A percentile compares a stretch with the other conserved stretches of the same genome.
Conservation (phyloP, 495 filamentous ascomycete species). For the Annulohypoxylon stygium region DNA sequence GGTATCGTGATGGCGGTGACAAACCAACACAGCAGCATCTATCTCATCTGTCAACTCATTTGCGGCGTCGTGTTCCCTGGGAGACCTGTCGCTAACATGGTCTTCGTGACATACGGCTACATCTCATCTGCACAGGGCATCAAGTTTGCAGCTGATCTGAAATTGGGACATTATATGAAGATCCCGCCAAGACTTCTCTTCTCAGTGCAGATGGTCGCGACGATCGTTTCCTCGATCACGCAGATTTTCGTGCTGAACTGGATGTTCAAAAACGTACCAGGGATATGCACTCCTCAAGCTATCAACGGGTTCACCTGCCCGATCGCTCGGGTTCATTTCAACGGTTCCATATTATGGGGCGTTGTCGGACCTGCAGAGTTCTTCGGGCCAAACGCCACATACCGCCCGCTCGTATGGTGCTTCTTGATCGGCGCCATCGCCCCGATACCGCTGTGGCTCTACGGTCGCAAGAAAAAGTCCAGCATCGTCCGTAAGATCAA, state of each 20-base stretch:
- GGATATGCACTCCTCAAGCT: slow-evolving; percentile 80
- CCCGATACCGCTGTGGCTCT: slow-evolving; percentile 75
- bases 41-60: slow-evolving; percentile 85
- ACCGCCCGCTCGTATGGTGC: slow-evolving; percentile 79
- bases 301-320: slow-evolving; percentile 91
- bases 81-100: slow-evolving; percentile 87
- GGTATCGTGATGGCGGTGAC: slow-evolving; percentile 90
- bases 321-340: slow-evolving; percentile 89
- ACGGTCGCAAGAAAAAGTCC: slow-evolving; percentile 63
- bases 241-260: slow-evolving; percentile 88
- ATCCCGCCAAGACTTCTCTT: slow-evolving; percentile 87
- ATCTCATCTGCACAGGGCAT: slow-evolving; percentile 86
- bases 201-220: slow-evolving; percentile 83
- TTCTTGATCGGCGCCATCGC: slow-evolving; percentile 79
- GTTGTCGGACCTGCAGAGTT: slow-evolving; percentile 83
- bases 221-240: slow-evolving; percentile 79
- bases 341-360: slow-evolving; percentile 89
- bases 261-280: slow-evolving; percentile 84
- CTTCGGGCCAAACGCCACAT: slow-evolving; percentile 79
- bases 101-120: slow-evolving; percentile 87
- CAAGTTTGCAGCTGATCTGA: slow-evolving; percentile 87
- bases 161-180: slow-evolving; percentile 94
- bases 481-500: slow-evolving; percentile 74
- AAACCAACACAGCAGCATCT: slow-evolving; percentile 84
- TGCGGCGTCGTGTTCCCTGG: slow-evolving; percentile 84